A percentile compares a stretch with the other conserved stretches of the same genome.
phyloP scores from a whole-genome alignment of 2,329 filamentous ascomycete genomes.

The Clarireedia paspali region DNA sequence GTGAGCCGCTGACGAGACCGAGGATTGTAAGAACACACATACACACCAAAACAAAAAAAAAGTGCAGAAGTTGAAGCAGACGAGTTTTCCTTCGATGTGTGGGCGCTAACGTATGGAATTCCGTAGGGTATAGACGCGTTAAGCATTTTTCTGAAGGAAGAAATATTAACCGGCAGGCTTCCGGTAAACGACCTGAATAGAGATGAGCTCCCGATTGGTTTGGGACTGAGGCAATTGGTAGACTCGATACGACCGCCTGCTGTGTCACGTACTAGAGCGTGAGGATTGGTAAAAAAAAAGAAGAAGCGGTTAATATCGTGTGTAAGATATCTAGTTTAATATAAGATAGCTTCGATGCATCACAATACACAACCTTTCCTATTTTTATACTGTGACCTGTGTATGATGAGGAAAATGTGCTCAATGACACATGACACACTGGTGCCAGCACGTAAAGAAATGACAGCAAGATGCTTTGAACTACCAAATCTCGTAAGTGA shows the following conservation, averaged over 20 bases:
- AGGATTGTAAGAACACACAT: background rate
- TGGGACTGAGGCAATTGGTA: background rate
- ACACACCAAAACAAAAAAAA: background rate
- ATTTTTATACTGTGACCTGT: too few species aligned
- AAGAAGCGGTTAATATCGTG: background rate
- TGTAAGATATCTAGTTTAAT: background rate
- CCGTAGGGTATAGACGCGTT: background rate
- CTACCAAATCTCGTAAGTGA: too few species aligned
- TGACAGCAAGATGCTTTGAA: background rate
- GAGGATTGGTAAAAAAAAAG: background rate
- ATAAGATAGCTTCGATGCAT: background rate
- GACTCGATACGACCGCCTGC: background rate
- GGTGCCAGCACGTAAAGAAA: background rate
- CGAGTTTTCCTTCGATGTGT: background rate
- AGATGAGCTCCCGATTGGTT: background rate
- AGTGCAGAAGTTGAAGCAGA: background rate
- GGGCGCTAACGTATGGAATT: background rate
- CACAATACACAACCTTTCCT: too few species aligned
- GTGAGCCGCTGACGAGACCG: background rate
- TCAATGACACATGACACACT: too few species aligned
- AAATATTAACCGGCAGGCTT: background rate
- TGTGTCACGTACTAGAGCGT: background rate
- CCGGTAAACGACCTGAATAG: background rate
- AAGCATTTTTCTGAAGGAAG: background rate
- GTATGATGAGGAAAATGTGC: background rate